These are phyloP conservation scores for Cinnamomum chago DNA, from an alignment of 164 flowering plant genomes.

Conservation along the genomic window DNA sequence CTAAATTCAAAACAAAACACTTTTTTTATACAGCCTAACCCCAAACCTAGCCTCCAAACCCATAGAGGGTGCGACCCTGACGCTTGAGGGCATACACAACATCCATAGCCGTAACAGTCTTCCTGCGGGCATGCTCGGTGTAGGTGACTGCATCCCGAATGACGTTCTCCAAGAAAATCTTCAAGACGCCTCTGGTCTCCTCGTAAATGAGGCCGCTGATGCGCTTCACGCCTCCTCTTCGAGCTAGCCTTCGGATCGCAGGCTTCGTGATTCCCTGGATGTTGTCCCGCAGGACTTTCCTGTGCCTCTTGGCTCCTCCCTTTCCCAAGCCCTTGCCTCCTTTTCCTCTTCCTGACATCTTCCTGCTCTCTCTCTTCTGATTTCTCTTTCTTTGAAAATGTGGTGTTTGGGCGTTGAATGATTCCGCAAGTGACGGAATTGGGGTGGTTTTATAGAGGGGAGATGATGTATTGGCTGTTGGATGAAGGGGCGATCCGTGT, in stretches of 20 bases:
- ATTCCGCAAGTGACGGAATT: too few relatives aligned
- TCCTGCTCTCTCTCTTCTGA: not conserved
- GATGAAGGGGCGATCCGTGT: too few relatives aligned
- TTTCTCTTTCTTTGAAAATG: too few relatives aligned
- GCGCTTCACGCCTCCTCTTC: slow-evolving; percentile 10
- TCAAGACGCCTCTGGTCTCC: slow-evolving; percentile 11
- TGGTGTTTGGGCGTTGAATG: too few relatives aligned
- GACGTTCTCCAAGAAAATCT: slow-evolving; percentile 12
- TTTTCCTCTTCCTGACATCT: slow-evolving; percentile 14
- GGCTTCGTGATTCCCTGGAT: slow-evolving; percentile 14
- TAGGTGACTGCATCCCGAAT: slow-evolving; percentile 12
- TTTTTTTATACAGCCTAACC: too few relatives aligned
- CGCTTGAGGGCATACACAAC: slow-evolving; percentile 11
- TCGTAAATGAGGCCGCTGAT: slow-evolving; percentile 13
- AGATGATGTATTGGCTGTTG: too few relatives aligned
- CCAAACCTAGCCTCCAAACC: slow-evolving; percentile 8
- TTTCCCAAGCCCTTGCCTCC: slow-evolving; percentile 15
- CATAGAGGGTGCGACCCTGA: slow-evolving; percentile 11
- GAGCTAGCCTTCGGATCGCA: slow-evolving; percentile 8
- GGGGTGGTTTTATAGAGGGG: too few relatives aligned
- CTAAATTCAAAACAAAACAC: too few relatives aligned
- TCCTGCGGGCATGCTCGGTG: slow-evolving; percentile 12
- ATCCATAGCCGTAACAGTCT: slow-evolving; percentile 14
- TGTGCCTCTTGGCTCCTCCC: slow-evolving; percentile 16
- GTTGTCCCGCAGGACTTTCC: slow-evolving; percentile 11